Percentiles rank a stretch among this genome's conserved stretches.
These are phyloP conservation scores for Cyberlindnera suaveolens DNA, from an alignment of 805 yeast species.

Conservation along the genomic window DNA sequence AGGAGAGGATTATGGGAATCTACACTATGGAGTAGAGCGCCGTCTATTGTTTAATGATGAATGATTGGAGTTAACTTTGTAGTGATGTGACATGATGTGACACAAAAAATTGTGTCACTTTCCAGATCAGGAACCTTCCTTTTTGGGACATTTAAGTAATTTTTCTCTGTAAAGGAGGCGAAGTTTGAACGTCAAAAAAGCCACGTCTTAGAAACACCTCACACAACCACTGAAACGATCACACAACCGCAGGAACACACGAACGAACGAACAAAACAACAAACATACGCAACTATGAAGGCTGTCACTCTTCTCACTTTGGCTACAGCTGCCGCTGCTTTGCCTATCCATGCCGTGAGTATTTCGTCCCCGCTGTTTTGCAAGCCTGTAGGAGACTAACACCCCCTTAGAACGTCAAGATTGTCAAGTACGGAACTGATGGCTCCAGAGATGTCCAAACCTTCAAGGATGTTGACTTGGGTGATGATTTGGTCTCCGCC, in stretches of 20 bases:
- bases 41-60: too few relatives aligned
- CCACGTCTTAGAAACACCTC: neutral
- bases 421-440: slow-evolving; percentile 9
- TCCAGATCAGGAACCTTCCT: too few relatives aligned
- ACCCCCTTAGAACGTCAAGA: slow-evolving; percentile 11
- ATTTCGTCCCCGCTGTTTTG: neutral
- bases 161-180: too few relatives aligned
- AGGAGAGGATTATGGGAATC: too few relatives aligned
- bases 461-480: slow-evolving; percentile 16
- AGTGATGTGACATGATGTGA: too few relatives aligned
- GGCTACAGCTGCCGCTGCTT: slow-evolving; percentile 11
- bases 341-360: slow-evolving; percentile 23
- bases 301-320: slow-evolving; percentile 10
- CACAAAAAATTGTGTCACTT: too few relatives aligned
- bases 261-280: neutral
- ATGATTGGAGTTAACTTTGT: too few relatives aligned
- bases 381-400: neutral
- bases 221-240: neutral
- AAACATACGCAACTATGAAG: slow-evolving; percentile 13
- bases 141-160: too few relatives aligned
- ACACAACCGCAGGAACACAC: neutral
- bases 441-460: slow-evolving; percentile 11
- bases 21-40: too few relatives aligned
- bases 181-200: neutral
- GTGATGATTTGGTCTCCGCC: slow-evolving; percentile 13